phyloP scores from a whole-genome alignment of 768 basidiomycete genomes.

The Floccularia luteovirens region DNA sequence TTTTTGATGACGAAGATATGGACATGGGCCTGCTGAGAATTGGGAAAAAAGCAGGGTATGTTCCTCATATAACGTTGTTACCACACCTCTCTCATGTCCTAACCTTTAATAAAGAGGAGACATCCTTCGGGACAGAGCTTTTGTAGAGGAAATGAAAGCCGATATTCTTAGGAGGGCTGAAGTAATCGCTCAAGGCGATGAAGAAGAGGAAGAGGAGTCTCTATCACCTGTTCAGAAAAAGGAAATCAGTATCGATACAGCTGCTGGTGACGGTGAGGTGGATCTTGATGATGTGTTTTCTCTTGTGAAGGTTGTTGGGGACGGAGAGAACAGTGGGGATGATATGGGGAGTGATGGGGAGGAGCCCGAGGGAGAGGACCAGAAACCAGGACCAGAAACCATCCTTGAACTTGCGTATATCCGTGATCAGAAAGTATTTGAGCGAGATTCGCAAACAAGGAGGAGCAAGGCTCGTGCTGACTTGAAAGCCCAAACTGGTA shows the following conservation, averaged over 20 bases:
- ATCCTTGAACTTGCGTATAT: slow-evolving; percentile 76
- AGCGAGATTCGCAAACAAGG: slow-evolving; percentile 66
- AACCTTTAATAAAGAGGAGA: slow-evolving; percentile 29
- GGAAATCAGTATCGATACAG: slow-evolving; percentile 15
- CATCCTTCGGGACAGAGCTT: slow-evolving; percentile 46
- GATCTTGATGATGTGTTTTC: slow-evolving; percentile 35
- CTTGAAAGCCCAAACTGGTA: slow-evolving; percentile 63
- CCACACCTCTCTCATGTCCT: background rate
- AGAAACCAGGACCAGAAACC: slow-evolving; percentile 38
- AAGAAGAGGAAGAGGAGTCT: slow-evolving; percentile 57
- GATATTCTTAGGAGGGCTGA: slow-evolving; percentile 77
- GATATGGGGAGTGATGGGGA: slow-evolving; percentile 24
- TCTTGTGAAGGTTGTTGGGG: slow-evolving; percentile 43
- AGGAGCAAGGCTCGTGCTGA: slow-evolving; percentile 60
- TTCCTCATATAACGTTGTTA: background rate
- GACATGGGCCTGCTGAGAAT: slow-evolving; percentile 51
- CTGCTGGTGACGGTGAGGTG: slow-evolving; percentile 36
- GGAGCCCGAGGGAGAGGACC: slow-evolving; percentile 19
- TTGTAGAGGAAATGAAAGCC: slow-evolving; percentile 72
- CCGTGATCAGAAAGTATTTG: slow-evolving; percentile 66
- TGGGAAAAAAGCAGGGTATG: slow-evolving; percentile 58
- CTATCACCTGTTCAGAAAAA: slow-evolving; percentile 14
- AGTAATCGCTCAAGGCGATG: slow-evolving; percentile 35
- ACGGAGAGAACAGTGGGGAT: slow-evolving; percentile 48
- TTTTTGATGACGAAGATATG: slow-evolving; percentile 69